Conservation (phyloP, 805 yeast genomes). For the Cyberlindnera lachancei region DNA sequence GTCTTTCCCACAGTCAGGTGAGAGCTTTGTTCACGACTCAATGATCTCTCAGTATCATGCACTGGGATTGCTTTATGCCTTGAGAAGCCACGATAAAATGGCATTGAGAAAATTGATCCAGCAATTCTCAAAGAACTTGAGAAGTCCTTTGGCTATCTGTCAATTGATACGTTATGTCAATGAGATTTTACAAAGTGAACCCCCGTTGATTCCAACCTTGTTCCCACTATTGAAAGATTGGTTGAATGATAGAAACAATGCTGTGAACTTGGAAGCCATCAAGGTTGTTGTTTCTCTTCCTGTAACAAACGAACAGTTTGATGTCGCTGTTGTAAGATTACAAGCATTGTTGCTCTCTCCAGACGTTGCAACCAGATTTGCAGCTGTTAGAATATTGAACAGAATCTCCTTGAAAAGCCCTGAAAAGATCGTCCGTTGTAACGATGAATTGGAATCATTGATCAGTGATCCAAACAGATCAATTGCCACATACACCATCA, state of each 20-base stretch:
- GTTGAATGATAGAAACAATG: conserved; percentile 74
- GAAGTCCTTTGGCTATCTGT: conserved; percentile 75
- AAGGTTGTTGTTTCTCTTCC: conserved; percentile 38
- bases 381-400: conserved; percentile 87
- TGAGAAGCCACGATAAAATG: conserved; percentile 89
- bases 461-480: conserved; percentile 87
- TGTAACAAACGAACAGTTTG: conserved; percentile 56
- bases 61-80: conserved; percentile 77
- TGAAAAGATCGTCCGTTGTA: conserved; percentile 69
- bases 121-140: conserved; percentile 58
- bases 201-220: conserved; percentile 47
- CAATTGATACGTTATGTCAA: conserved; percentile 80
- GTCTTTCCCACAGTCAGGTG: conserved; percentile 32
- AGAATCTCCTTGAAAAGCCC: conserved; percentile 78
- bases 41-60: conserved; percentile 94
- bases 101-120: conserved; percentile 87
- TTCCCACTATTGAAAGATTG: conserved; percentile 61
- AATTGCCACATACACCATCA: conserved; percentile 93
- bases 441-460: conserved; percentile 76
- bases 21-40: conserved; percentile 57
- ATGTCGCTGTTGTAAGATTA: conserved; percentile 64
- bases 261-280: conserved; percentile 89
- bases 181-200: conserved; percentile 65
- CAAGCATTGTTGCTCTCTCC: conserved; percentile 80
- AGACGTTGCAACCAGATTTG: conserved; percentile 81